phyloP scores from a whole-genome alignment of 805 yeast species.

The Maudiozyma turicensis region DNA sequence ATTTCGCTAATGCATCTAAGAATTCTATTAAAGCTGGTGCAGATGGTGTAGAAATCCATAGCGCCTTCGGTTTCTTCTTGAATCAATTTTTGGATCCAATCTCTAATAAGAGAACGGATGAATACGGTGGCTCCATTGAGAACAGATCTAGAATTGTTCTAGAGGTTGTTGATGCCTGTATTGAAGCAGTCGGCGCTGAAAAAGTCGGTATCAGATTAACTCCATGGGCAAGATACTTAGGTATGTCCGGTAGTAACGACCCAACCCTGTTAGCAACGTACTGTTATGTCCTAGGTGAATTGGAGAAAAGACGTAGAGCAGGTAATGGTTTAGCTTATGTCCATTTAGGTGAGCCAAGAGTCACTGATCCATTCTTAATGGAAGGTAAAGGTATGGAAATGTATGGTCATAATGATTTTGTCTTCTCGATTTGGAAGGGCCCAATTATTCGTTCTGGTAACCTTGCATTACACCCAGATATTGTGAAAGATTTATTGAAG shows the following conservation, averaged over 20 bases:
- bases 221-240: conserved; percentile 36
- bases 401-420: conserved; percentile 30
- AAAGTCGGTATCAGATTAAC: conserved; percentile 37
- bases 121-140: conserved; percentile 45
- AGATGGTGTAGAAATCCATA: conserved; percentile 59
- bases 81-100: conserved; percentile 43
- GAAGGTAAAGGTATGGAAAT: conserved; percentile 19
- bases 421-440: conserved; percentile 36
- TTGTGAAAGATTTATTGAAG: conserved; percentile 23
- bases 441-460: conserved; percentile 33
- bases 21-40: conserved; percentile 29
- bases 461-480: conserved; percentile 18
- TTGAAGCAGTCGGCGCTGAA: conserved; percentile 42
- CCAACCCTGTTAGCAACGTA: conserved; percentile 29
- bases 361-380: conserved; percentile 12
- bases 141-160: conserved; percentile 36
- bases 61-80: conserved; percentile 54
- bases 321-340: conserved; percentile 32
- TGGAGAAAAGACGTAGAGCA: conserved; percentile 27
- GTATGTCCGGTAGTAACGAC: conserved; percentile 26
- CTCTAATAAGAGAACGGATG: conserved; percentile 38
- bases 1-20: conserved; percentile 38
- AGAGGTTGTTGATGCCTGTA: conserved; percentile 41
- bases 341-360: conserved; percentile 36
- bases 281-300: conserved; percentile 30